Evolutionary conservation across 176 grass and related monocot species (phyloP).

Genomic region (Carex pumila): DNA sequence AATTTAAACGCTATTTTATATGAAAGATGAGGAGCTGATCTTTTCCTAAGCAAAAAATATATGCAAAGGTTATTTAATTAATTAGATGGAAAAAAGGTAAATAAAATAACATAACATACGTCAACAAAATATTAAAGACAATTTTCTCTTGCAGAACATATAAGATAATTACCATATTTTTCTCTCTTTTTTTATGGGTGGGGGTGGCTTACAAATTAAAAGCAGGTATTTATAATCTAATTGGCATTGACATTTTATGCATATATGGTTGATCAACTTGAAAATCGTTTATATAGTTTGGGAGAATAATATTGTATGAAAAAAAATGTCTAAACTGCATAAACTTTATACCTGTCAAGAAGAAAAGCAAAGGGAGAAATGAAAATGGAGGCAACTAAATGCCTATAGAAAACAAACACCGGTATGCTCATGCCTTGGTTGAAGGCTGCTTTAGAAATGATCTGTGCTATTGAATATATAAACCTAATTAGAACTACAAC

Average conservation of each 20-base stretch:
- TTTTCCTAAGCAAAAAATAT: conserved; percentile 33
- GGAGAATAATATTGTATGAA: too few relatives aligned
- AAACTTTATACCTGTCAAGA: conserved; percentile 38
- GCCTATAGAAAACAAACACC: conserved; percentile 76
- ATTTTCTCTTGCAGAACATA: too few relatives aligned
- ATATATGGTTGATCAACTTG: too few relatives aligned
- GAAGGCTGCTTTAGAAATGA: conserved; percentile 50
- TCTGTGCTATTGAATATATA: conserved; percentile 62
- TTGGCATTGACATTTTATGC: too few relatives aligned
- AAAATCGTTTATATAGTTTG: too few relatives aligned
- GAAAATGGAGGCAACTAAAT: conserved; percentile 40
- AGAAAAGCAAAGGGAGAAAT: conserved; percentile 40
- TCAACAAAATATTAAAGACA: too few relatives aligned
- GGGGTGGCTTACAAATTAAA: too few relatives aligned
- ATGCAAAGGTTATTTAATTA: neutral
- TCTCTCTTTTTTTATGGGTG: too few relatives aligned
- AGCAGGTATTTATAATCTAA: too few relatives aligned
- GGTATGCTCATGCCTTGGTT: conserved; percentile 52
- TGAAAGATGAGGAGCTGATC: conserved; percentile 35
- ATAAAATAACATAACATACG: too few relatives aligned
- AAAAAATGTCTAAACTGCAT: neutral
- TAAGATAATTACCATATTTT: too few relatives aligned
- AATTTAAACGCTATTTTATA: conserved; percentile 43
- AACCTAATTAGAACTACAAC: conserved; percentile 43
- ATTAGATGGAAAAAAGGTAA: too few relatives aligned